Percentiles rank a stretch among this genome's conserved stretches.
Conservation (phyloP, 345 rosid species). For the Abelmoschus esculentus region DNA sequence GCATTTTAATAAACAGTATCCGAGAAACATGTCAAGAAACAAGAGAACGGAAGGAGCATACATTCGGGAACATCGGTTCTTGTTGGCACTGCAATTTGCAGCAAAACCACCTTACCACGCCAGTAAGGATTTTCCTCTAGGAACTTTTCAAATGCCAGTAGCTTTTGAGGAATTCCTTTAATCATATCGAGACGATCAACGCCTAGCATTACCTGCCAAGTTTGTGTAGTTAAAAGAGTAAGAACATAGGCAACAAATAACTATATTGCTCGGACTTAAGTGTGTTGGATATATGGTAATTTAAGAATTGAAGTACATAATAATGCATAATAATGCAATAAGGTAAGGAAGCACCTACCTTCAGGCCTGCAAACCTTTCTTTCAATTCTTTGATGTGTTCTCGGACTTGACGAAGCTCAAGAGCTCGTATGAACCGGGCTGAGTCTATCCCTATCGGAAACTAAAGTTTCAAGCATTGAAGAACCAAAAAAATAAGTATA, state of each 20-base stretch:
- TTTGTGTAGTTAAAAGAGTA: background rate
- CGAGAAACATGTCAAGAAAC: background rate
- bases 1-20: background rate
- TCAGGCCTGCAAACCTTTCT: constrained; percentile 88
- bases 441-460: constrained; percentile 99
- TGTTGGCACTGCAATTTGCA: constrained; percentile 99
- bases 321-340: background rate
- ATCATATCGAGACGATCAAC: constrained; percentile 99
- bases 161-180: constrained; percentile 98
- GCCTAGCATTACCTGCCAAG: constrained; percentile 86
- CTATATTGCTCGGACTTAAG: background rate
- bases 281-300: background rate
- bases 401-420: constrained; percentile 54
- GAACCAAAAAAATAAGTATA: constrained; percentile 7
- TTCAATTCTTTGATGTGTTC: constrained; percentile 73
- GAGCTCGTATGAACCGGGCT: constrained; percentile 75
- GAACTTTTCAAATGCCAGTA: constrained; percentile 95
- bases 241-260: constrained; percentile 6
- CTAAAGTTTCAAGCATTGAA: constrained; percentile 34
- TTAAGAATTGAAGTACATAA: background rate
- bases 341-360: constrained; percentile 40
- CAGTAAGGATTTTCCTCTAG: constrained; percentile 89
- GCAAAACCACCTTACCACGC: constrained; percentile 94
- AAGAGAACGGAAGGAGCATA: constrained; percentile 30
- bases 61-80: constrained; percentile 99